Conservation (phyloP, 208 protist genomes). For the Borovskyia barvae region DNA sequence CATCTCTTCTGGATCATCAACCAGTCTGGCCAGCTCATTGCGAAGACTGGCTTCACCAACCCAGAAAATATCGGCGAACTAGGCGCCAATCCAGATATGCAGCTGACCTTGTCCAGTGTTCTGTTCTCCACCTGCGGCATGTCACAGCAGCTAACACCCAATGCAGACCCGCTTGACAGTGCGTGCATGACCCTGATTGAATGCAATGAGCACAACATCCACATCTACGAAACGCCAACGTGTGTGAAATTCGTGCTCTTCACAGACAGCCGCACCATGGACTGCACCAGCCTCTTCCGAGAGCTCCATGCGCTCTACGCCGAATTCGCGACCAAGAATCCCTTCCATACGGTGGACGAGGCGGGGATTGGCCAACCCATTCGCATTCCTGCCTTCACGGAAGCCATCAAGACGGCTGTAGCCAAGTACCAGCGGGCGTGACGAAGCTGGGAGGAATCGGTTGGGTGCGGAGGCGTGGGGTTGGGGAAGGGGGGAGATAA, state of each 20-base stretch:
- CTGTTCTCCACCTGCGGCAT: slow-evolving; percentile 86
- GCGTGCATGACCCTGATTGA: slow-evolving; percentile 82
- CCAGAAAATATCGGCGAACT: slow-evolving; percentile 75
- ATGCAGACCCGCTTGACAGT: slow-evolving; percentile 77
- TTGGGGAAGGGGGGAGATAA: no score
- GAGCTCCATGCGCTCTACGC: slow-evolving; percentile 76
- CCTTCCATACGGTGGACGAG: slow-evolving; percentile 85
- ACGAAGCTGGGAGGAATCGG: no score
- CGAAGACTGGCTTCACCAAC: slow-evolving; percentile 66
- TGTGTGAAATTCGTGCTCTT: slow-evolving; percentile 77
- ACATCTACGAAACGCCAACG: slow-evolving; percentile 83
- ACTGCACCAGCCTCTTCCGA: slow-evolving; percentile 52
- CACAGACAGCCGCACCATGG: slow-evolving; percentile 60
- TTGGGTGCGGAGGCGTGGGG: no score
- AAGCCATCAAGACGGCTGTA: slow-evolving; percentile 49
- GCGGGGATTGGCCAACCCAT: slow-evolving; percentile 84
- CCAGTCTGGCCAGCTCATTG: slow-evolving; percentile 82
- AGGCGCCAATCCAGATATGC: slow-evolving; percentile 74
- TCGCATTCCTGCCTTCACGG: slow-evolving; percentile 77
- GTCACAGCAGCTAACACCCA: slow-evolving; percentile 83
- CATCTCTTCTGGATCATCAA: slow-evolving; percentile 88
- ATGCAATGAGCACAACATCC: slow-evolving; percentile 83
- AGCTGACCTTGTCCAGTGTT: slow-evolving; percentile 80
- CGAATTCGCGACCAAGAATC: slow-evolving; percentile 79
- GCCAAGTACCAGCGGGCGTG: slow-evolving; percentile 35